A percentile compares a stretch with the other conserved stretches of the same genome.
These are phyloP conservation scores for Carpinus fangiana DNA, from an alignment of 306 rosid genomes.

Conservation along the genomic window DNA sequence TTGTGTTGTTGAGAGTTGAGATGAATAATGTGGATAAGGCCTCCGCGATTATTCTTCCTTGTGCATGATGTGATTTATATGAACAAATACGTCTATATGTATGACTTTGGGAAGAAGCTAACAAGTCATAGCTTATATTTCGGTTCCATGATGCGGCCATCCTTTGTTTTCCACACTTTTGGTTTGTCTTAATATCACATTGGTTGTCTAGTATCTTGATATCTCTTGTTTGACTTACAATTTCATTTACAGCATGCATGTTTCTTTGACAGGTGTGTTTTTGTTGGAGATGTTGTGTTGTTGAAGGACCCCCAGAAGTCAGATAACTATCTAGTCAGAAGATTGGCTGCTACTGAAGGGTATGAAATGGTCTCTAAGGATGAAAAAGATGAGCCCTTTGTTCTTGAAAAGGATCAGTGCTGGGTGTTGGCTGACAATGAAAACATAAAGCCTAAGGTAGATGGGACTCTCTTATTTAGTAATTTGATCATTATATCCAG, in stretches of 20 bases:
- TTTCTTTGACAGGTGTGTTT: constrained; percentile 70
- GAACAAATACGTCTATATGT: neutral
- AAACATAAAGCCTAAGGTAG: constrained; percentile 80
- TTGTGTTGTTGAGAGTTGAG: constrained; percentile 1
- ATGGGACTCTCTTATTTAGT: constrained; percentile 17
- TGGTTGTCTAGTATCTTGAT: neutral
- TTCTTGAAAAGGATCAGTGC: constrained; percentile 81
- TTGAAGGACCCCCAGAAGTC: constrained; percentile 78
- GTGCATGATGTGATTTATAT: neutral
- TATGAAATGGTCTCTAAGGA: constrained; percentile 81
- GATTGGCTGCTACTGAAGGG: constrained; percentile 89
- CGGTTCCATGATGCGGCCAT: neutral
- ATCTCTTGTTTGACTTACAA: constrained; percentile 15
- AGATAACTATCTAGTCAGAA: constrained; percentile 68
- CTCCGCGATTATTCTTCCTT: neutral
- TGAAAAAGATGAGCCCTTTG: constrained; percentile 81
- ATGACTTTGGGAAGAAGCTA: neutral
- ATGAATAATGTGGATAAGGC: neutral
- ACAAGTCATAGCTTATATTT: neutral
- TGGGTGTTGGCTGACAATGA: constrained; percentile 93
- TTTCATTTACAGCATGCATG: constrained; percentile 15
- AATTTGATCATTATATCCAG: constrained; percentile 3
- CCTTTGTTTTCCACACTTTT: neutral
- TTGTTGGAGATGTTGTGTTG: constrained; percentile 92
- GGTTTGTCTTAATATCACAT: neutral